Evolutionary conservation across 1,139 yeast species (phyloP).

Genomic region (Yamadazyma oceani): DNA sequence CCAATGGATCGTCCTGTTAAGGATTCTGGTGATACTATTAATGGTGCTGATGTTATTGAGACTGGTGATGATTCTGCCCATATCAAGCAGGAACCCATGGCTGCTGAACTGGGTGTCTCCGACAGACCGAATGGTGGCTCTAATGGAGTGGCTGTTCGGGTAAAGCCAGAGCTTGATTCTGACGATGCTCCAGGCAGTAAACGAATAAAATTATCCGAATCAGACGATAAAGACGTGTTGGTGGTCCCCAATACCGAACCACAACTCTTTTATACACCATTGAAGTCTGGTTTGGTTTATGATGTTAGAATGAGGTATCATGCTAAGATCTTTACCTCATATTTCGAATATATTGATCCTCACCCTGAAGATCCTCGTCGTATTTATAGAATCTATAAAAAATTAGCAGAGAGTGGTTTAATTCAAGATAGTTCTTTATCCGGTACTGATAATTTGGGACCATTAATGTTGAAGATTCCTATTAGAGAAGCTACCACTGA

Average conservation of each 20-base stretch:
- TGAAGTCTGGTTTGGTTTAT: conserved; percentile 91
- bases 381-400: conserved; percentile 88
- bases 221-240: conserved; percentile 4
- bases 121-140: no score
- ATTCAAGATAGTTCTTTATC: conserved; percentile 77
- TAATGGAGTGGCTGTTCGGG: no score
- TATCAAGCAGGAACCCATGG: no score
- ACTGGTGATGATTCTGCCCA: no score
- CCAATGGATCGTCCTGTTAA: no score
- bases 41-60: no score
- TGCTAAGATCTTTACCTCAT: conserved; percentile 88
- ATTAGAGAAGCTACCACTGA: conserved; percentile 85
- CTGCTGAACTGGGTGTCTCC: no score
- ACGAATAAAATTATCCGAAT: not conserved
- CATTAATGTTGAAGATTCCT: conserved; percentile 83
- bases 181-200: not conserved
- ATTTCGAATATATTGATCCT: conserved; percentile 93
- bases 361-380: conserved; percentile 99
- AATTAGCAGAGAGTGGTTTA: conserved; percentile 90
- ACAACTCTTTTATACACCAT: conserved; percentile 61
- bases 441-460: conserved; percentile 85
- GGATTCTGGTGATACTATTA: no score
- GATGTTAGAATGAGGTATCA: conserved; percentile 98
- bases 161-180: not conserved
- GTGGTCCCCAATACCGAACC: conserved; percentile 56